phyloP scores from a whole-genome alignment of 2,329 filamentous ascomycete genomes.

The Trichophyton rubrum region DNA sequence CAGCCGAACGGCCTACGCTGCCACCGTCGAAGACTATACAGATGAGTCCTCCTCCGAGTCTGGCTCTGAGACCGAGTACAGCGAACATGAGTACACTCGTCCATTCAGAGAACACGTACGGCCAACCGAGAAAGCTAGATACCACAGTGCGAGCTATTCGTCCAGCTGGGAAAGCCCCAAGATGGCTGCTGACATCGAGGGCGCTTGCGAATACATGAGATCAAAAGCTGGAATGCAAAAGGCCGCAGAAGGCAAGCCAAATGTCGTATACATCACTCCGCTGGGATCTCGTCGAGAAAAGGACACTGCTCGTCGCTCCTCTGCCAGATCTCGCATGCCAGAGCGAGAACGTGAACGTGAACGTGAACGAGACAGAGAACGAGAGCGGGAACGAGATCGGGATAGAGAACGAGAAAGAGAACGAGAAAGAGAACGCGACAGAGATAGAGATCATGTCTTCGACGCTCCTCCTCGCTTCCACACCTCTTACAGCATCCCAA shows the following conservation, averaged over 20 bases:
- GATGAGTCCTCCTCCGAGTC: conserved; percentile 14
- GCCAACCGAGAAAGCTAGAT: conserved; percentile 7
- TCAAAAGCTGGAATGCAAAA: conserved; percentile 19
- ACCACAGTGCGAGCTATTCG: conserved; percentile 20
- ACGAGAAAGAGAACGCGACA: not conserved
- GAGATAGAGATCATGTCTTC: conserved; percentile 18
- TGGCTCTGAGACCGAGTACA: conserved; percentile 15
- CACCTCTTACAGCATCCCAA: conserved; percentile 23
- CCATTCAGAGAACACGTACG: not conserved
- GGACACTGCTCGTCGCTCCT: conserved; percentile 20
- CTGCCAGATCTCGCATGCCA: conserved; percentile 20
- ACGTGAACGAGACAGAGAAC: conserved; percentile 6
- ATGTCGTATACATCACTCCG: conserved; percentile 20
- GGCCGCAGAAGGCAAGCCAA: conserved; percentile 18
- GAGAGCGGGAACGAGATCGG: no score
- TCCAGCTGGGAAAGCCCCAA: conserved; percentile 12
- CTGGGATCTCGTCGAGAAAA: conserved; percentile 17
- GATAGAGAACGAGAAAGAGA: no score
- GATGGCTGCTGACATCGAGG: not conserved
- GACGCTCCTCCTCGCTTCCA: conserved; percentile 19
- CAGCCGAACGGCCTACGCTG: conserved; percentile 12
- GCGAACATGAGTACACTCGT: not conserved
- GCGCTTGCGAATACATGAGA: conserved; percentile 29
- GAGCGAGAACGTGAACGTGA: conserved; percentile 16
- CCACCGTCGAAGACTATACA: conserved; percentile 25